Percentiles rank a stretch among this genome's conserved stretches.
These are phyloP conservation scores for Chimonanthus praecox DNA, from an alignment of 164 flowering plant species.

Conservation along the genomic window DNA sequence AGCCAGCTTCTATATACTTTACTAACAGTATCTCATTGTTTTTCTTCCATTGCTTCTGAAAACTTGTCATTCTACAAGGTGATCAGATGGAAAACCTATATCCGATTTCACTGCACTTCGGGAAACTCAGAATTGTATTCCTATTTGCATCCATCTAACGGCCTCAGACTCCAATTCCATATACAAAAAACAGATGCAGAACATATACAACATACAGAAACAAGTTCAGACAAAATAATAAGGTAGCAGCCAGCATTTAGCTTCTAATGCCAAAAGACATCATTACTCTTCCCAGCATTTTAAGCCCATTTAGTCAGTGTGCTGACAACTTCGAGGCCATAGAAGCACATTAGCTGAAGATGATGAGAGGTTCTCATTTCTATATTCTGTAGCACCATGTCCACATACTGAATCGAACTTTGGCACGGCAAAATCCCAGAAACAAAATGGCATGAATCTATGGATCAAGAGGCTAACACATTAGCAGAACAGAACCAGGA, in stretches of 20 bases:
- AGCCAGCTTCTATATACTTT: too few relatives aligned
- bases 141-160: neutral
- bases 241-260: neutral
- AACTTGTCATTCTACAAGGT: neutral
- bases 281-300: too few relatives aligned
- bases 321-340: neutral
- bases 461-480: neutral
- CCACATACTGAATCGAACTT: neutral
- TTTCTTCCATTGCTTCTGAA: too few relatives aligned
- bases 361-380: neutral
- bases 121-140: neutral
- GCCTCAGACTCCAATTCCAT: neutral
- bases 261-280: slow-evolving; percentile 5
- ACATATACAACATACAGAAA: neutral
- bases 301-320: neutral
- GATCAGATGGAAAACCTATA: neutral
- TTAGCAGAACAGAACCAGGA: neutral
- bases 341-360: neutral
- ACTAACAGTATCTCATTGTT: neutral
- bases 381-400: neutral
- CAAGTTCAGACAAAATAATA: neutral
- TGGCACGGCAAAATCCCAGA: neutral
- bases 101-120: neutral
- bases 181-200: neutral
- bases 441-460: neutral